Evolutionary conservation across 2,329 filamentous ascomycete genomes (phyloP), one percentile per base, ranked within the genome.

Genomic region (Teratosphaeria pseudoeucalypti): DNA sequence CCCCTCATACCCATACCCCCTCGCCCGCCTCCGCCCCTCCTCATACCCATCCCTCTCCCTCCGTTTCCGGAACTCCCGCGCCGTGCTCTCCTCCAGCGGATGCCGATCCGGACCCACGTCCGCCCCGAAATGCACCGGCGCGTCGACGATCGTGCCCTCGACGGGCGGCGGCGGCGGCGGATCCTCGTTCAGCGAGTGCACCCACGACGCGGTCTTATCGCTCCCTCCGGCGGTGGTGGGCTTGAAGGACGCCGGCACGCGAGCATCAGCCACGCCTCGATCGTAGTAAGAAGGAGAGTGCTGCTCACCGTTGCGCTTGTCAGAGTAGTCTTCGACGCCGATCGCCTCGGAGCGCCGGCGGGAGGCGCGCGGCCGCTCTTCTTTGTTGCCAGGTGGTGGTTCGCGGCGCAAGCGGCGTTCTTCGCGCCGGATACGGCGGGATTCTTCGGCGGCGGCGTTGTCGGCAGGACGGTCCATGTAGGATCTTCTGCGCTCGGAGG

Each of bases 141-240:
- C 67, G 59, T 81, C 78, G 59, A 80, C 69, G 54, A 81, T 78
- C 2, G 78, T 80, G 59, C 76, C 76, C 55, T 74, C 73, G 27
- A 74, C 62, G 2, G 77, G 77, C 1, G 76, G 74, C 3, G 77
- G 77, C 5, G 75, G 73, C 3, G 78, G 77, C 23, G 77, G 77
- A 34, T 77, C 75, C 54, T 75, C 73, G 57, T 72, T 75, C 56
- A 81, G 65, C 1, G 71, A 75, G 60, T 79, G 70, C 9, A 81
- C 77, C 78, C 78, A 81, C 0, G 75, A 78, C 1, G 74, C 74
- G 5, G 78, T 80, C 69, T 80, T 80, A 69, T 80, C 77, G 56
- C 74, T 72, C 60, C 69, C 68, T 55, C 74, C 72, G 59, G 68
- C 68, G 64, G 64, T 64, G 62, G 68, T 66, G 55, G 56, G 57